These are phyloP conservation scores for Trichoderma atroviride DNA, from an alignment of 2,329 filamentous ascomycete species.

Conservation along the genomic window DNA sequence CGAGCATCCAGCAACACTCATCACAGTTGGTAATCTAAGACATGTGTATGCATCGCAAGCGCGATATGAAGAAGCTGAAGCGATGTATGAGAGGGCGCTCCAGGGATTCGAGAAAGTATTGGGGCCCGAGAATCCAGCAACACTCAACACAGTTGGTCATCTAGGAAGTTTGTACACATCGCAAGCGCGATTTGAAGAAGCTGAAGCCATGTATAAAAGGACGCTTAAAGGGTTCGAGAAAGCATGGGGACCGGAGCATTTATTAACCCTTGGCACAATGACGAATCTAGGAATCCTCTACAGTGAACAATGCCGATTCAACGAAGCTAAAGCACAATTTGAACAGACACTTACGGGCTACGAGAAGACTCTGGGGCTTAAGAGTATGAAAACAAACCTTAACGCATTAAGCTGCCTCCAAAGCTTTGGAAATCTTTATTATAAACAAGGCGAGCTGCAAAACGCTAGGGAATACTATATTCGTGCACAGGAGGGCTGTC, in stretches of 20 bases:
- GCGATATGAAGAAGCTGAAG: no score
- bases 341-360: not conserved
- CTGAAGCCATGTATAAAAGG: no score
- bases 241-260: not conserved
- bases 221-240: not conserved
- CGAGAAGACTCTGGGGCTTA: not conserved
- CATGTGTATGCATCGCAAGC: no score
- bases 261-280: not conserved
- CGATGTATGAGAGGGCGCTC: no score
- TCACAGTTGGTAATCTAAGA: no score
- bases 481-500: not conserved
- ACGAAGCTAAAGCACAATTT: conserved; percentile 4
- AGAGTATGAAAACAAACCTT: not conserved
- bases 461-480: not conserved
- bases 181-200: no score
- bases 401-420: not conserved
- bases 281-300: not conserved
- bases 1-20: no score
- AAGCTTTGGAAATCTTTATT: no score
- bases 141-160: no score
- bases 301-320: not conserved
- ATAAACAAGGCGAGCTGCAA: not conserved
- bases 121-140: no score
- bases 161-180: no score
- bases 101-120: no score